Percentiles rank a stretch among this genome's conserved stretches.
Evolutionary conservation across 2,329 filamentous ascomycete species (phyloP).

Genomic region (Ophiostoma ips): DNA sequence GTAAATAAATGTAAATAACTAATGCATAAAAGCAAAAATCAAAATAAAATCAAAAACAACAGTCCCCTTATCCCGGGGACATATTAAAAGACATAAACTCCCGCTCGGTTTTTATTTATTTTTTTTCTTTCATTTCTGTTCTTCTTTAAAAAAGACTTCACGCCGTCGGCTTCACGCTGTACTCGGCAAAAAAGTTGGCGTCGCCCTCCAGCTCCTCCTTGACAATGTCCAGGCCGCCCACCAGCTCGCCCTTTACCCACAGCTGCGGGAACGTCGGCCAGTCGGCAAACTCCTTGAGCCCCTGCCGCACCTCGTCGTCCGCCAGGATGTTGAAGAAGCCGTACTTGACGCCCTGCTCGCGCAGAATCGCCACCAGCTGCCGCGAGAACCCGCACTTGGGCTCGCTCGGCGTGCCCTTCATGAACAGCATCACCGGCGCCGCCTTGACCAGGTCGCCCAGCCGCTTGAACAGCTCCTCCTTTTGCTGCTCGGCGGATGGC

Average conservation of each 20-base stretch:
- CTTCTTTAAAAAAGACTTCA: background rate
- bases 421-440: constrained; percentile 96
- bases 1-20: background rate
- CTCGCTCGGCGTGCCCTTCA: constrained; percentile 95
- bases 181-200: constrained; percentile 66
- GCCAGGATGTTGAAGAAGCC: constrained; percentile 99
- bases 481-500: constrained; percentile 37
- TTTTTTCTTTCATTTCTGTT: background rate
- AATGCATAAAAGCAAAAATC: background rate
- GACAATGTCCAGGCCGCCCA: constrained; percentile 92
- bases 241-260: constrained; percentile 79
- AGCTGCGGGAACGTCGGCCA: constrained; percentile 97
- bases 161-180: constrained; percentile 35
- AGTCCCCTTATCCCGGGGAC: background rate
- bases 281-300: constrained; percentile 92
- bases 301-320: constrained; percentile 92
- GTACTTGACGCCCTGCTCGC: constrained; percentile 86
- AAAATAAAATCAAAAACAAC: background rate
- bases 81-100: background rate
- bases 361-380: constrained; percentile 72
- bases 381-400: constrained; percentile 94
- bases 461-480: constrained; percentile 74
- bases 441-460: constrained; percentile 81
- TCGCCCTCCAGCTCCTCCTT: constrained; percentile 86
- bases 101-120: background rate